Percentiles rank a stretch among this genome's conserved stretches.
phyloP scores from a whole-genome alignment of 2,329 filamentous ascomycete genomes.

The Penicillium expansum region DNA sequence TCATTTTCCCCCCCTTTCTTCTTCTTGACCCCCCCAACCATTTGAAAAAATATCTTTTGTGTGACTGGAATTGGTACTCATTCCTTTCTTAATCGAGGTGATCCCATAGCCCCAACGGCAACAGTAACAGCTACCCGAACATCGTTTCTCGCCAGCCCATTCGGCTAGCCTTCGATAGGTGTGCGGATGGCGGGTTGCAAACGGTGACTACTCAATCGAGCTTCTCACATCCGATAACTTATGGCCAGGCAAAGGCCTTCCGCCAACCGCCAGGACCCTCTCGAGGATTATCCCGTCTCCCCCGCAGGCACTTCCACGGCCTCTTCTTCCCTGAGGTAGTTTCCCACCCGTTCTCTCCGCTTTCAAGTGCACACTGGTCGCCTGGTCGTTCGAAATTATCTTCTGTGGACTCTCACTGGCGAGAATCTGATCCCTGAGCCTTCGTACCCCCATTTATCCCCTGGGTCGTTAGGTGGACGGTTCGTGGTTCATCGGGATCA shows the following conservation, averaged over 20 bases:
- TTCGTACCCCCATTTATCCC: not conserved
- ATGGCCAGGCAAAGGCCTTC: slow-evolving; percentile 49
- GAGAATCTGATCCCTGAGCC: not conserved
- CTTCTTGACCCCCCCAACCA: slow-evolving; percentile 1
- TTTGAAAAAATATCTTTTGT: not conserved
- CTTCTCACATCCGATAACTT: slow-evolving; percentile 39
- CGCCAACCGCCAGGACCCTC: slow-evolving; percentile 44
- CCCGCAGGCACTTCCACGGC: slow-evolving; percentile 29
- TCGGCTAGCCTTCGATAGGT: slow-evolving; percentile 22
- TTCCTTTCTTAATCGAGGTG: not conserved
- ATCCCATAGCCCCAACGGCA: slow-evolving; percentile 5
- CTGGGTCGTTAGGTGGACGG: not conserved
- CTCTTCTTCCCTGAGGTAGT: slow-evolving; percentile 39
- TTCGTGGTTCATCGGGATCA: not conserved
- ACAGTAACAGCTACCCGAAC: slow-evolving; percentile 2
- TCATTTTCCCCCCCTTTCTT: not conserved
- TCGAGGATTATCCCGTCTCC: slow-evolving; percentile 40
- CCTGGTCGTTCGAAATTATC: not conserved
- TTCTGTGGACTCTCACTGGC: not conserved
- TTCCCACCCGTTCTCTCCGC: slow-evolving; percentile 22
- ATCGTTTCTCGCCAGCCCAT: slow-evolving; percentile 8
- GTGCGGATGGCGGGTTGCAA: slow-evolving; percentile 45
- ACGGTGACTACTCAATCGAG: slow-evolving; percentile 34
- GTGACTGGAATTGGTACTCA: not conserved
- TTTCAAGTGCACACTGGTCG: slow-evolving; percentile 1